These are phyloP conservation scores for Fusarium zealandicum DNA, from an alignment of 2,329 filamentous ascomycete genomes.

Conservation along the genomic window DNA sequence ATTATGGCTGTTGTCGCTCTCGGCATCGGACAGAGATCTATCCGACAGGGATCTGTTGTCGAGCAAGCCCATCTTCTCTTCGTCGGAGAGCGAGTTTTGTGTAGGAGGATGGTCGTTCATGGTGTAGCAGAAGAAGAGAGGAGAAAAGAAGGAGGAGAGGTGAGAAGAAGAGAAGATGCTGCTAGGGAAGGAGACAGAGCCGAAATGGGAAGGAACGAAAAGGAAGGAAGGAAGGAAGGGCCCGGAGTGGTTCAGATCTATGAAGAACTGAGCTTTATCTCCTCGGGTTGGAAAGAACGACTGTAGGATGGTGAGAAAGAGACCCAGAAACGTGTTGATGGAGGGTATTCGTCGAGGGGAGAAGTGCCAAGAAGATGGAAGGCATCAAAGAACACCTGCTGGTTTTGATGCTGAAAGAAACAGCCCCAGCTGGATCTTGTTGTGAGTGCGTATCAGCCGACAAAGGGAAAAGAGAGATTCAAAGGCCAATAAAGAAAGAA, in stretches of 20 bases:
- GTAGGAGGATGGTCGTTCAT: conserved; percentile 52
- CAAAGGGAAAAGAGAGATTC: neutral
- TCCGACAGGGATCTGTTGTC: conserved; percentile 49
- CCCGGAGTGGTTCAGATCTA: neutral
- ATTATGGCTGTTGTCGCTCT: conserved; percentile 51
- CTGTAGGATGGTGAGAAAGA: neutral
- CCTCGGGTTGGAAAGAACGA: conserved; percentile 6
- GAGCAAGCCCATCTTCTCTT: conserved; percentile 56
- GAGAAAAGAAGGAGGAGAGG: conserved; percentile 9
- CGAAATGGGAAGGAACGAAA: neutral
- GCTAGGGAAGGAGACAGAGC: conserved; percentile 3
- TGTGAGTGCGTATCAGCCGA: neutral
- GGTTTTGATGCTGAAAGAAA: conserved; percentile 21
- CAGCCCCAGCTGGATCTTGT: neutral
- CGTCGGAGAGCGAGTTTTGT: conserved; percentile 47
- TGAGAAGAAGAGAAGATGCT: neutral
- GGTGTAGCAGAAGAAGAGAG: conserved; percentile 15
- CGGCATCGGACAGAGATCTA: conserved; percentile 46
- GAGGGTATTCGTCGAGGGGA: conserved; percentile 9
- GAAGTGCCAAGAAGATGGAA: conserved; percentile 29
- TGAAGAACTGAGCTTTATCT: conserved; percentile 9
- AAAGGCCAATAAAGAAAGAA: neutral
- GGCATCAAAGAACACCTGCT: conserved; percentile 26
- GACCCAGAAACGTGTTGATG: conserved; percentile 12
- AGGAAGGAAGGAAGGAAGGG: conserved; percentile 15